Evolutionary conservation across 805 yeast genomes (phyloP), one percentile per base, ranked within the genome.

Genomic region (Brettanomyces sp.): DNA sequence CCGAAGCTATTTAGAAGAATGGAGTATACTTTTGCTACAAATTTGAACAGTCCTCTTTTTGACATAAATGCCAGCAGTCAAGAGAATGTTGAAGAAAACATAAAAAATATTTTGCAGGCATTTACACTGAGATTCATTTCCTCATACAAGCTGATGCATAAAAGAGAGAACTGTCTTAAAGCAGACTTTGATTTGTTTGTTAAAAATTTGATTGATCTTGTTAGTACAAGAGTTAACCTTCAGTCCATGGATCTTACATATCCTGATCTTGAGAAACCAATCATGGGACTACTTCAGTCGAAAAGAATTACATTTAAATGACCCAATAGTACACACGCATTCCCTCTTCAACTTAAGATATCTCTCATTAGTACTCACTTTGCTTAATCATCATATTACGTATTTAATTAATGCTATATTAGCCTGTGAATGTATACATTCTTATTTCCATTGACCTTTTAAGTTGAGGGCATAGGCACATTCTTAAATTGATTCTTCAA

Each of bases 401-500:
- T 28, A 28, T 28, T 9, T 28, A 28, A 9, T 28, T 18, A 18
- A 18, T 18, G 18, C 18, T 18, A 18, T 18, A 18, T 18, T 18
- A 18, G 18, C 18, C 18, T 18, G 18, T 18, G 2, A 18, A 18
- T 18, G 18, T 18, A 18, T 18, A 18, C 18, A 18, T 18, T 18
- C 18, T 18, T 18, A 18, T 18, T 18, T 18, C 18, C 18, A 18
- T 18, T 18, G 18, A 18, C 18, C 18, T 18, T 18, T 28, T 28
- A 28, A 7, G 32, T 28, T 28, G 32, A 9, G 7, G 32, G 32
- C 11, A 28, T n/a, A 35, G 37, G 37, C 8, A n/a, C 22, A 35
- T 44, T 46, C n/a, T 55, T 68, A 52, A 72, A 71, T 24, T 65
- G 68, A 21, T 70, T 74, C 54, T 80, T 79, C 49, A 88, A 65